Percentiles rank a stretch among this genome's conserved stretches.
phyloP scores from a whole-genome alignment of 2,329 filamentous ascomycete species.

The Fusarium chuoi region DNA sequence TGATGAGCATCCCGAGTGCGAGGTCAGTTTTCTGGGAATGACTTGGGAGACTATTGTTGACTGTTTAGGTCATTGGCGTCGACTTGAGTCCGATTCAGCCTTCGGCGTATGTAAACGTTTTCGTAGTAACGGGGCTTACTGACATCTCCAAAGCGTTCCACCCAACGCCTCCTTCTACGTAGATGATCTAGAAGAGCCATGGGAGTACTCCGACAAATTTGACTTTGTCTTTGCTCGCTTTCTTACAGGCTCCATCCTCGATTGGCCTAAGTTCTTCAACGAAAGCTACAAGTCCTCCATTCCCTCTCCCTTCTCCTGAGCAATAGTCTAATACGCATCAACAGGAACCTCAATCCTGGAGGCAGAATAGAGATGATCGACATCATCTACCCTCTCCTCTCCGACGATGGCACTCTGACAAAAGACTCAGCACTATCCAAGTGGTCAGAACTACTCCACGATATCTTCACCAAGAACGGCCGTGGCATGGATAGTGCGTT shows the following conservation, averaged over 20 bases:
- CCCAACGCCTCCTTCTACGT: constrained; percentile 25
- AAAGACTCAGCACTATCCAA: constrained; percentile 1
- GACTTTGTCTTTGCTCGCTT: constrained; percentile 31
- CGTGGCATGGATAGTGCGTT: background rate
- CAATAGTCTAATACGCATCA: accelerated
- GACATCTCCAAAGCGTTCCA: background rate
- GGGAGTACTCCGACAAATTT: constrained; percentile 18
- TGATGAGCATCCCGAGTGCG: constrained; percentile 25
- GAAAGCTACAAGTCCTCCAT: background rate
- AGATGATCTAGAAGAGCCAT: constrained; percentile 14
- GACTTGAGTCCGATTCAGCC: constrained; percentile 30
- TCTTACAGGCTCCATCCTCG: constrained; percentile 14
- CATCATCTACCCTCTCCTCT: constrained; percentile 19
- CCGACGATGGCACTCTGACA: background rate
- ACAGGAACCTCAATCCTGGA: constrained; percentile 6
- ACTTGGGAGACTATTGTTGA: accelerated
- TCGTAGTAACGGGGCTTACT: accelerated
- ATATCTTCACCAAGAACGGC: background rate
- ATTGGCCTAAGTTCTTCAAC: constrained; percentile 30
- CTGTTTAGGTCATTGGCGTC: constrained; percentile 12
- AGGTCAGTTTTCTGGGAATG: background rate
- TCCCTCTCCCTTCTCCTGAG: accelerated
- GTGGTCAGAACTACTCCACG: constrained; percentile 10
- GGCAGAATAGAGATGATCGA: constrained; percentile 24
- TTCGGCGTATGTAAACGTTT: background rate